Base-by-base conservation (phyloP, 2,329 filamentous ascomycete species). In the Clonostachys chloroleuca region DNA sequence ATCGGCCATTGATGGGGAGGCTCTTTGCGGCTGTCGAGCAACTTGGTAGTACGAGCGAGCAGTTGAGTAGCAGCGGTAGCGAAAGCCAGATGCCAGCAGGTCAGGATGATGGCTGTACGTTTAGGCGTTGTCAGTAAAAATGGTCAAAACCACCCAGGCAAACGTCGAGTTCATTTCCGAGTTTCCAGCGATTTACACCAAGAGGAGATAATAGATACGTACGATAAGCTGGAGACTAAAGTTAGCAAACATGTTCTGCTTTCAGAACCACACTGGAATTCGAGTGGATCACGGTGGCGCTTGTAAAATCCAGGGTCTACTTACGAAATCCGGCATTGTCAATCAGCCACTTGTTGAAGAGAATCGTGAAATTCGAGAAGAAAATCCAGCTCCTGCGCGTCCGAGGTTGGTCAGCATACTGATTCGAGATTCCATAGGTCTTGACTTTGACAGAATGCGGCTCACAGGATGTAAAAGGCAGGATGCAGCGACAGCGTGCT, bases 271-370 rank as follows among this genome's bases (percentile, higher is more conserved):
- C 17, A 42, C 30, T 20, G 40, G 24, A 30, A 30, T 30, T 30
- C 24, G 3, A 10, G 24, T 30, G 42, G n/a, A 43, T 12, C 24
- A 12, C 42, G 30, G 30, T 13, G n/a, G 17, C 3, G 48, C 18
- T 20, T 18, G 13, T 5, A 45, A 34, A 34, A 41, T n/a, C 30
- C 34, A 36, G 40, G 40, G 50, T 53, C 44, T 52, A 75, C 85
- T 75, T 72, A 89, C 86, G 78, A 67, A 92, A 92, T 48, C 86
- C 79, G 59, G 79, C 79, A 52, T 81, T 83, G 61, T 89, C 82
- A 50, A 95, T 78, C 44, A 95, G 81, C 81, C 87, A 92, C 73
- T 95, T 95, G 77, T 95, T 95, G 77, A 95, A 95, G 51, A 95
- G 72, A 61, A 95, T 95, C 51, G 92, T 90, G 58, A 81, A 76